Percentiles rank a stretch among this genome's conserved stretches.
Conservation (phyloP, 352 stramenopile species). For the Phytophthora hybrid region DNA sequence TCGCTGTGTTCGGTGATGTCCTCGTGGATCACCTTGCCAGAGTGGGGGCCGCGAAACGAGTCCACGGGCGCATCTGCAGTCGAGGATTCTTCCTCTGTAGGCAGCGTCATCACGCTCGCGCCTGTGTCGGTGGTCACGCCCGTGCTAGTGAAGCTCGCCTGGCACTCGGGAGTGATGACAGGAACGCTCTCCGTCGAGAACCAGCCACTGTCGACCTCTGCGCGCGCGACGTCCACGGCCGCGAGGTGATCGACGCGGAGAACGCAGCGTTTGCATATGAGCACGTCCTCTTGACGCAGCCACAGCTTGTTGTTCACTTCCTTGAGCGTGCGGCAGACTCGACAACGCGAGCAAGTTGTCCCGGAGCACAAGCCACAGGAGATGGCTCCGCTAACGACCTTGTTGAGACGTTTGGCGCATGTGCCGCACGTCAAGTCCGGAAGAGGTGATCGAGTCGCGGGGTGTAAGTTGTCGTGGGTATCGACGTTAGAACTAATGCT, state of each 20-base stretch:
- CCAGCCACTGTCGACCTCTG: constrained; percentile 30
- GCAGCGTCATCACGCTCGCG: constrained; percentile 23
- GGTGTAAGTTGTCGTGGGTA: background rate
- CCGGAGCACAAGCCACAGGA: constrained; percentile 32
- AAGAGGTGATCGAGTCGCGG: background rate
- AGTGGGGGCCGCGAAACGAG: constrained; percentile 33
- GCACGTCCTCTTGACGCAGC: constrained; percentile 40
- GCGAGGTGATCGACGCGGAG: constrained; percentile 34
- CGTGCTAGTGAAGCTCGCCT: constrained; percentile 24
- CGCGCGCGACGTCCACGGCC: constrained; percentile 36
- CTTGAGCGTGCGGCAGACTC: constrained; percentile 39
- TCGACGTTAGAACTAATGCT: constrained; percentile 26
- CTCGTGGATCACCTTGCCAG: background rate
- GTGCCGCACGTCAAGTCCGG: constrained; percentile 28
- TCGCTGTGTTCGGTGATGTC: constrained; percentile 10
- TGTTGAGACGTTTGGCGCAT: constrained; percentile 34
- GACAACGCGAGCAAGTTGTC: constrained; percentile 37
- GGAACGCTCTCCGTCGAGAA: constrained; percentile 5
- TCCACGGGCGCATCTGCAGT: constrained; percentile 35
- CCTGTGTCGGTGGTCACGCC: constrained; percentile 35
- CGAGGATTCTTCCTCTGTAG: constrained; percentile 30
- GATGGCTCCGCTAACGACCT: constrained; percentile 14
- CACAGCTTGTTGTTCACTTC: constrained; percentile 34
- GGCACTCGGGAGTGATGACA: background rate
- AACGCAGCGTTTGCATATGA: constrained; percentile 44